These are phyloP conservation scores for Symbiodinium pilosum DNA, from an alignment of 73 alveolate species.

Conservation along the genomic window DNA sequence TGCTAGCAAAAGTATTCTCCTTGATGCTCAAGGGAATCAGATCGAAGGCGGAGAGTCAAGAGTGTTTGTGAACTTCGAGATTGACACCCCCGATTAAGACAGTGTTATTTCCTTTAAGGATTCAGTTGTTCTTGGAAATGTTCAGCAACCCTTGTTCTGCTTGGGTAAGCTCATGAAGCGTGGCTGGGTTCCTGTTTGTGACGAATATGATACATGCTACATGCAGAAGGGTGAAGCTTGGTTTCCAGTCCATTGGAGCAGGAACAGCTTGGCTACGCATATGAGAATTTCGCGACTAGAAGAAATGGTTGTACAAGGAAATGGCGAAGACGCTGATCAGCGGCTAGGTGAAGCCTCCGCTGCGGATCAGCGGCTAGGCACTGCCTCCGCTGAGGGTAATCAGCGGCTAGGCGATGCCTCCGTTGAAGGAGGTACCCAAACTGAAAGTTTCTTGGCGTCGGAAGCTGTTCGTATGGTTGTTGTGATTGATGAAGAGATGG, in stretches of 20 bases:
- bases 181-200: neutral
- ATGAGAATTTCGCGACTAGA: neutral
- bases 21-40: neutral
- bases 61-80: neutral
- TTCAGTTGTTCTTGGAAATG: neutral
- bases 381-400: too few relatives aligned
- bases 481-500: neutral
- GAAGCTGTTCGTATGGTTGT: neutral
- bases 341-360: too few relatives aligned
- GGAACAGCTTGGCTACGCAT: neutral
- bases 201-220: neutral
- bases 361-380: too few relatives aligned
- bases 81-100: neutral
- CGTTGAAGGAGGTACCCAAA: too few relatives aligned
- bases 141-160: neutral
- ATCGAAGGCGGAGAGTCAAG: neutral
- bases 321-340: too few relatives aligned
- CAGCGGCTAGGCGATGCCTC: too few relatives aligned
- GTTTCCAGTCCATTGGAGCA: neutral
- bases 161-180: neutral
- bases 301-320: too few relatives aligned
- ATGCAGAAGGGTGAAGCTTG: neutral
- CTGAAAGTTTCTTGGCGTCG: too few relatives aligned
- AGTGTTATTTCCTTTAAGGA: too few relatives aligned
- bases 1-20: neutral